Conservation (phyloP, 805 yeast genomes). For the Kazachstania psychrophila region DNA sequence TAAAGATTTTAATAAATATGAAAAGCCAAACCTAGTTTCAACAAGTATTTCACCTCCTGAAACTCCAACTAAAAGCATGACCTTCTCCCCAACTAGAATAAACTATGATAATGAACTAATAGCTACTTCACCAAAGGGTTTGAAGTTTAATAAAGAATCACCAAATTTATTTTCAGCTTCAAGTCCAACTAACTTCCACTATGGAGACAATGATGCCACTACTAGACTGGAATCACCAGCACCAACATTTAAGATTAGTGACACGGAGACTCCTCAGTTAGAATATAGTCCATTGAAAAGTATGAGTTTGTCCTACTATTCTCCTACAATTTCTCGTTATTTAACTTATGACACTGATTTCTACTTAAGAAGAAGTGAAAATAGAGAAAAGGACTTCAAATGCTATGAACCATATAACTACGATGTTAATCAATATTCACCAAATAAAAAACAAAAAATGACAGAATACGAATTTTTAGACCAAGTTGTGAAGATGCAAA, state of each 20-base stretch:
- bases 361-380: conserved; percentile 23
- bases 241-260: conserved; percentile 9
- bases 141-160: not conserved
- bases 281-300: conserved; percentile 23
- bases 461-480: conserved; percentile 24
- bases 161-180: not conserved
- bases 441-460: conserved; percentile 23
- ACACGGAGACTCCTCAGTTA: conserved; percentile 12
- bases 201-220: not conserved
- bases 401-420: conserved; percentile 18
- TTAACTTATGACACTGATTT: conserved; percentile 23
- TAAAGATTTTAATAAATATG: conserved; percentile 15
- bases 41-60: not conserved
- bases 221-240: not conserved
- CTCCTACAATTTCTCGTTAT: conserved; percentile 25
- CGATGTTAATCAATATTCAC: conserved; percentile 23
- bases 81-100: not conserved
- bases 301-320: conserved; percentile 25
- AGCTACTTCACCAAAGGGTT: not conserved
- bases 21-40: not conserved
- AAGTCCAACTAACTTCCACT: no score
- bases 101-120: no score
- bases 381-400: conserved; percentile 17
- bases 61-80: conserved; percentile 1
- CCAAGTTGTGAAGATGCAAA: conserved; percentile 47